Percentiles rank a stretch among this genome's conserved stretches.
These are phyloP conservation scores for Ogataea angusta DNA, from an alignment of 805 yeast species.

Conservation along the genomic window DNA sequence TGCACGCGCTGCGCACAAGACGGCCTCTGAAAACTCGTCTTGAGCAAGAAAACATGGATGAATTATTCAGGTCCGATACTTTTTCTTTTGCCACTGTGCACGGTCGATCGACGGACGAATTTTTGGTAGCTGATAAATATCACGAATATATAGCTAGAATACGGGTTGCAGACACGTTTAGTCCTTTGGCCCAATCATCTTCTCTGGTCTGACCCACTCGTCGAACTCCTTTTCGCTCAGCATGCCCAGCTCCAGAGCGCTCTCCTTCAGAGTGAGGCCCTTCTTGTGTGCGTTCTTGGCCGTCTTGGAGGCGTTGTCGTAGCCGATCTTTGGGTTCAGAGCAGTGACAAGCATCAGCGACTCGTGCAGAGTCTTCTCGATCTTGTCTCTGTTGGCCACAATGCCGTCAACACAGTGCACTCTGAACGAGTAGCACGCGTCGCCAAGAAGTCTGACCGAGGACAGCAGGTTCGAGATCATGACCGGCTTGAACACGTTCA, in stretches of 20 bases:
- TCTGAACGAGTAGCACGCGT: slow-evolving; percentile 88
- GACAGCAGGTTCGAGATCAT: slow-evolving; percentile 86
- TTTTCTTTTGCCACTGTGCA: slow-evolving; percentile 9
- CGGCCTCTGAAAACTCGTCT: slow-evolving; percentile 11
- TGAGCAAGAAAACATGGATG: slow-evolving; percentile 19
- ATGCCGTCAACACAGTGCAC: slow-evolving; percentile 94
- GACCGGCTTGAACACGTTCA: slow-evolving; percentile 97
- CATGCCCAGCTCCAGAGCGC: slow-evolving; percentile 88
- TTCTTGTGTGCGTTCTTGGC: slow-evolving; percentile 99
- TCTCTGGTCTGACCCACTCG: slow-evolving; percentile 96
- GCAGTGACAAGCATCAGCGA: slow-evolving; percentile 98
- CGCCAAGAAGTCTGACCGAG: slow-evolving; percentile 85
- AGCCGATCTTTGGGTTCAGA: slow-evolving; percentile 97
- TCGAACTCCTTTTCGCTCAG: slow-evolving; percentile 84
- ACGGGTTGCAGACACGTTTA: not conserved
- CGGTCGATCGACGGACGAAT: slow-evolving; percentile 3
- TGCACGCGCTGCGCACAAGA: slow-evolving; percentile 1
- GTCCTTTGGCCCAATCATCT: slow-evolving; percentile 90
- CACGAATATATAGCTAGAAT: not conserved
- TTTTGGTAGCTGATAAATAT: slow-evolving; percentile 1
- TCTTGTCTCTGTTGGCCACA: slow-evolving; percentile 81
- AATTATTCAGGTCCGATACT: slow-evolving; percentile 3
- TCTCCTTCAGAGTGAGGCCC: slow-evolving; percentile 91
- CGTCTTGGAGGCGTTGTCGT: slow-evolving; percentile 94
- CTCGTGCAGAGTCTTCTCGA: slow-evolving; percentile 83